phyloP scores from a whole-genome alignment of 2,329 filamentous ascomycete species.

The Grosmannia serpens region DNA sequence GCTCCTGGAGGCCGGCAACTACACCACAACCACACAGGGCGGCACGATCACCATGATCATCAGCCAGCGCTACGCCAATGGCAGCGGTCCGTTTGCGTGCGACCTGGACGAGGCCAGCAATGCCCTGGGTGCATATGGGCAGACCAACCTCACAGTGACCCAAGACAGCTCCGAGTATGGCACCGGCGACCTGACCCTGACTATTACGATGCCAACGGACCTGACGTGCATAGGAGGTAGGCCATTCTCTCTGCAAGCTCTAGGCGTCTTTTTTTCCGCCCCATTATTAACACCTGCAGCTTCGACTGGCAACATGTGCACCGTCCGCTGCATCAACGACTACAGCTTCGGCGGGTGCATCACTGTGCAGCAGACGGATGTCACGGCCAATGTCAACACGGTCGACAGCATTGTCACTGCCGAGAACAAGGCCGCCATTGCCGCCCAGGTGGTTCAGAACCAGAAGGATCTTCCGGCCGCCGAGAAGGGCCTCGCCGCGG shows the following conservation, averaged over 20 bases:
- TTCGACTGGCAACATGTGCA: slow-evolving; percentile 4
- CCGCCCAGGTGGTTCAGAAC: neutral
- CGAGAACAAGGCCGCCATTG: neutral
- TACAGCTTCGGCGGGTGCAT: slow-evolving; percentile 3
- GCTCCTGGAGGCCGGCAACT: neutral
- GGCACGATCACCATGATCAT: slow-evolving; percentile 1
- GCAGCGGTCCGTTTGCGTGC: neutral
- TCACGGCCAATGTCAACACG: neutral
- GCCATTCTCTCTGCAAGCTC: neutral
- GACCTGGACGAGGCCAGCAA: slow-evolving; percentile 5
- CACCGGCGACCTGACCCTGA: slow-evolving; percentile 2
- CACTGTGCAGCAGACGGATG: slow-evolving; percentile 1
- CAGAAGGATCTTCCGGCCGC: neutral
- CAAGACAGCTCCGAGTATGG: slow-evolving; percentile 1
- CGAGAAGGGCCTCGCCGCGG: neutral
- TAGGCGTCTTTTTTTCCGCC: too few relatives aligned
- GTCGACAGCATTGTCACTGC: neutral
- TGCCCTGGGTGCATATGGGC: neutral
- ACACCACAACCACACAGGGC: neutral
- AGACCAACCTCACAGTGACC: slow-evolving; percentile 2
- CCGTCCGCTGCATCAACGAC: slow-evolving; percentile 3
- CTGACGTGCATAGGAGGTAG: slow-evolving; percentile 1
- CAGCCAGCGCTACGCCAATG: neutral
- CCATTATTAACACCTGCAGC: neutral
- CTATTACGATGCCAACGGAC: neutral